Conservation (phyloP, 1,139 yeast genomes). For the Scheffersomyces segobiensis region DNA sequence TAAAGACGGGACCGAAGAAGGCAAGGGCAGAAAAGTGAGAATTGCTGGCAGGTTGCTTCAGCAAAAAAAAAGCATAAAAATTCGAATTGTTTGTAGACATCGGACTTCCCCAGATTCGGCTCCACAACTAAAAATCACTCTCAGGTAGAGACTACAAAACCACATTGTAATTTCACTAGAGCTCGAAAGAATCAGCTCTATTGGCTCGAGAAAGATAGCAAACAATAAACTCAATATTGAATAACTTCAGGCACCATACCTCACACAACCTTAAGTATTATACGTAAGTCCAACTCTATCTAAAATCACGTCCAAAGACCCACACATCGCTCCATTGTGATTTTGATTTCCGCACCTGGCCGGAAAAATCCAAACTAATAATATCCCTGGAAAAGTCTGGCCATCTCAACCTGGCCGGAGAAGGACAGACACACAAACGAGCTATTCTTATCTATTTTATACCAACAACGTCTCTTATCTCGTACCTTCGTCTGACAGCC, state of each 20-base stretch:
- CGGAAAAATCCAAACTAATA: not conserved
- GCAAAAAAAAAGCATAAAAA: not conserved
- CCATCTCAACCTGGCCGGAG: not conserved
- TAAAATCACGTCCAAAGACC: not conserved
- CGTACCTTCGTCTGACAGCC: not conserved
- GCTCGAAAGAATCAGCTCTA: not conserved
- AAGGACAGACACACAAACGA: not conserved
- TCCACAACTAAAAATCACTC: not conserved
- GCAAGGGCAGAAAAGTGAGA: not conserved
- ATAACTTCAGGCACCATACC: too few relatives aligned
- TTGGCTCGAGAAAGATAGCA: too few relatives aligned
- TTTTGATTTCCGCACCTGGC: not conserved
- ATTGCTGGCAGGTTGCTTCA: not conserved
- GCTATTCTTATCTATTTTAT: not conserved
- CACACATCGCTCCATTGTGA: not conserved
- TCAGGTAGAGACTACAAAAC: not conserved
- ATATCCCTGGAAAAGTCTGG: not conserved
- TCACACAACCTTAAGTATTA: too few relatives aligned
- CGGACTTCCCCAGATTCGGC: not conserved
- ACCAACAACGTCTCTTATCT: not conserved
- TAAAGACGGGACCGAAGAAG: not conserved
- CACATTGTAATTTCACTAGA: not conserved
- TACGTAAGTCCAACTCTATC: not conserved
- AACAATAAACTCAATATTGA: not conserved
- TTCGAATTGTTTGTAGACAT: not conserved